Base-by-base conservation (phyloP, 352 stramenopile genomes). In the Phytopythium sindhum region DNA sequence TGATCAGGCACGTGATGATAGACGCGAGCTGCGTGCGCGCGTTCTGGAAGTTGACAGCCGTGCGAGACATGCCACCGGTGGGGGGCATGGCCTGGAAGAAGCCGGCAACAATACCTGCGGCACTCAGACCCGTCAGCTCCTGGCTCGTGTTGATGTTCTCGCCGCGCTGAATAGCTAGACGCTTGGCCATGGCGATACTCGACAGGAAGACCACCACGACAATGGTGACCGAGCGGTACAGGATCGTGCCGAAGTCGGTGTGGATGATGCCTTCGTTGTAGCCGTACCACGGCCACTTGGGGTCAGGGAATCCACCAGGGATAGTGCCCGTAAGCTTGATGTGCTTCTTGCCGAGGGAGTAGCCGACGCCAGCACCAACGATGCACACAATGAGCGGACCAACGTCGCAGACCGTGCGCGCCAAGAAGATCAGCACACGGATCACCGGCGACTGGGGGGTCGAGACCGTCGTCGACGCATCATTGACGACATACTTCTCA, bases 81-180 rank as follows among this genome's bases (percentile, higher is more conserved):
- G 90, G 88, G 77, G 90, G 86, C 78, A 96, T 98, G 41, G 72
- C 66, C 58, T 81, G 64, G 73, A 97, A 97, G 59, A 98, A 84
- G 9, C 75, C 79, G 24, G 87, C 89, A 8, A 94, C 63, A 45
- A 97, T 60, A 70, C 92, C 97, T 11, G 88, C 77, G 44, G 93
- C 53, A 26, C 90, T 90, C 11, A 98, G 76, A 26, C 81, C 89
- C n/a, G 93, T 80, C 24, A 98, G 79, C 70, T 98, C 93, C 59
- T 94, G 71, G 47, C 84, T 78, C 14, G 80, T 78, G 61, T 78
- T 66, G 45, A 95, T 83, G 60, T 90, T 74, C 62, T 89, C 78
- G 39, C 74, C 80, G 28, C 89, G 84, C 57, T 82, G 75, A 33
- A 84, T 78, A 10, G 88, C 89, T 4, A 97, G 70, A 24, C 80